These are phyloP conservation scores for Aeschynomene evenia DNA, from an alignment of 306 rosid species.

Conservation along the genomic window DNA sequence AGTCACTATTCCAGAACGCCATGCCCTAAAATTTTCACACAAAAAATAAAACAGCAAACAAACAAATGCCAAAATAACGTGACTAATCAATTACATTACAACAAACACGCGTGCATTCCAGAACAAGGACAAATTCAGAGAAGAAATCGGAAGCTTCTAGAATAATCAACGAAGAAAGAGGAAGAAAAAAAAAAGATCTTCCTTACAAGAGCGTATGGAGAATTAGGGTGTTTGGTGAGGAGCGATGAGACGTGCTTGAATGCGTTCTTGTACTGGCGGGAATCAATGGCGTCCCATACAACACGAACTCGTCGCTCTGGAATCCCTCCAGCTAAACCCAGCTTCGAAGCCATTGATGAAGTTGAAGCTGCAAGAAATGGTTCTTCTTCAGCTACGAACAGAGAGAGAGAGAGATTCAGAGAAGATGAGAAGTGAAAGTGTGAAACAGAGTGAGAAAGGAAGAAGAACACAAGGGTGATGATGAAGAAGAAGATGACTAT, in stretches of 20 bases:
- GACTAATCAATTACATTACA: not conserved
- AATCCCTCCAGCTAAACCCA: slow-evolving; percentile 90
- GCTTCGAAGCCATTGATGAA: slow-evolving; percentile 75
- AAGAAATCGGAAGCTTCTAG: not conserved
- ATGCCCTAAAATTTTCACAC: not conserved
- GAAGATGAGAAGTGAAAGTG: not conserved
- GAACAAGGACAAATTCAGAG: not conserved
- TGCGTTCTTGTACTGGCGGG: slow-evolving; percentile 90
- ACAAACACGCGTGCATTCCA: not conserved
- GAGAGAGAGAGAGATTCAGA: not conserved
- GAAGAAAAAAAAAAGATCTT: not conserved
- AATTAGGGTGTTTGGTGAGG: slow-evolving; percentile 66
- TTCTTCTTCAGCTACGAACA: not conserved
- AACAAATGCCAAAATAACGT: too few species aligned
- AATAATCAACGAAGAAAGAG: not conserved
- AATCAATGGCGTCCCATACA: slow-evolving; percentile 97
- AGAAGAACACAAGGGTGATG: not conserved
- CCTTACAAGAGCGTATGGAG: slow-evolving; percentile 91
- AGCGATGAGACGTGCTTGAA: slow-evolving; percentile 71
- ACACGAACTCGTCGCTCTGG: slow-evolving; percentile 97
- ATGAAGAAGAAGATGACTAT: not conserved
- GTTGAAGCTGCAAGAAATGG: not conserved
- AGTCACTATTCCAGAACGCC: not conserved
- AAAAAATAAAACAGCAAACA: too few species aligned
- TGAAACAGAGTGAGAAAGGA: not conserved